A percentile compares a stretch with the other conserved stretches of the same genome.
phyloP scores from a whole-genome alignment of 2,329 filamentous ascomycete species.

The Colletotrichum euphorbiae region DNA sequence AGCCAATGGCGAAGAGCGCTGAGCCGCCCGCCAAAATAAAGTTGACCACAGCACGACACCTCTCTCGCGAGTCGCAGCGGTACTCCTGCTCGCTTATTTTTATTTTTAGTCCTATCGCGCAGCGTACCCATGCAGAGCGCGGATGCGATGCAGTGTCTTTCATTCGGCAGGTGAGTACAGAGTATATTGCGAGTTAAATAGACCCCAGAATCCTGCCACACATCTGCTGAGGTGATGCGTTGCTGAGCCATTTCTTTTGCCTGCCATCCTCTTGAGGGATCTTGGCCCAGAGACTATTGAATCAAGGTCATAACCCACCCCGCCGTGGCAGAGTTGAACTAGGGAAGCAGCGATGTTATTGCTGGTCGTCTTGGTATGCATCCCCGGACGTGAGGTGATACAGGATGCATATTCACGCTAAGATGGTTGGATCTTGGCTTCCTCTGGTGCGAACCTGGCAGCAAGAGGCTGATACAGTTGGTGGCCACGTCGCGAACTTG shows the following conservation, averaged over 20 bases:
- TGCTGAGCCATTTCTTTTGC: conserved; percentile 15
- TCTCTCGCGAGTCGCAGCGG: background rate
- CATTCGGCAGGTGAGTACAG: conserved; percentile 4
- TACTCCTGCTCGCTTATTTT: background rate
- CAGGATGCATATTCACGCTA: conserved; percentile 18
- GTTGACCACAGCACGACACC: conserved; percentile 19
- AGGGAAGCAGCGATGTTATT: conserved; percentile 11
- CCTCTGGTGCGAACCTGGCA: conserved; percentile 11
- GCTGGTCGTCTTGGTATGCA: conserved; percentile 1
- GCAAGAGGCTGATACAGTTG: conserved; percentile 26
- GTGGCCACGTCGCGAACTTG: conserved; percentile 4
- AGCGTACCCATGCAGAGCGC: conserved; percentile 25
- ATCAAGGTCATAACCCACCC: background rate
- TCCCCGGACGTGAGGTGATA: conserved; percentile 23
- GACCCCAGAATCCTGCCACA: conserved; percentile 9
- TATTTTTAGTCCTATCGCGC: conserved; percentile 38
- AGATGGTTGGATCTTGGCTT: background rate
- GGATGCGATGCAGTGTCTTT: conserved; percentile 12
- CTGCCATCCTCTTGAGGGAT: background rate
- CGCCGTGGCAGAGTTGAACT: conserved; percentile 2
- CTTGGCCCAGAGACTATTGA: conserved; percentile 31
- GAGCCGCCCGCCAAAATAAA: conserved; percentile 39
- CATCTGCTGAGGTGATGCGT: conserved; percentile 2
- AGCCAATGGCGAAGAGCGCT: conserved; percentile 27
- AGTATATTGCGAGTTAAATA: conserved; percentile 19